Base-by-base conservation (phyloP, 352 stramenopile species). In the Globisporangium cederbergense region DNA sequence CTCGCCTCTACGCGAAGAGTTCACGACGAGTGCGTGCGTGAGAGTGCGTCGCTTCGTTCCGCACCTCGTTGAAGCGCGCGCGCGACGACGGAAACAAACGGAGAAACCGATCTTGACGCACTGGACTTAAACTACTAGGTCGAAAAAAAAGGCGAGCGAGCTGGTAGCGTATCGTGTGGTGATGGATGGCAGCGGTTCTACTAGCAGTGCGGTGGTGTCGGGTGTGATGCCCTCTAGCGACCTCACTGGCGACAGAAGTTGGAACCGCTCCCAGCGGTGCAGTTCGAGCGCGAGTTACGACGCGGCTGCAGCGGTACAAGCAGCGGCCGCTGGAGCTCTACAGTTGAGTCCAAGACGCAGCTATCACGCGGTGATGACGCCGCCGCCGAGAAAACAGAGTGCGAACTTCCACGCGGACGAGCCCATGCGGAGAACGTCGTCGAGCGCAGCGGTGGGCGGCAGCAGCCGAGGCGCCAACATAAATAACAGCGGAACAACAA, bases 301-400 rank as follows among this genome's bases (percentile, higher is more conserved):
- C 36, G 36, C 36, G 8, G 10, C 11, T 14, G 36, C 36, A 14
- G 36, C 11, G 9, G 11, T 11, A 14, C 8, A 14, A 47, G 8
- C 30, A 60, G 14, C 30, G 32, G 13, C 13, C 3, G 9, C 9
- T 22, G 8, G 9, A 60, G 14, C 30, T 46, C 10, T 13, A 4
- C 36, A 42, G 14, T 14, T 42, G 36, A 42, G 36, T 42, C 36
- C 36, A 42, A 14, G 32, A 18, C 25, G 16, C 16, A 25, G 43
- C 20, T 84, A 85, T 54, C 75, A 83, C 57, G 74, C 68, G 11
- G 55, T 76, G 9, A 42, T 50, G 10, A 79, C 76, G 25, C 74
- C 78, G n/a, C 73, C 51, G 34, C 56, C 30, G 59, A 25, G 25
- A 10, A n/a, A 25, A 42, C 42, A 25, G 38, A 38, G 28, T 16